These are phyloP conservation scores for Ustilago lituana DNA, from an alignment of 1,284 basidiomycete species.

Conservation along the genomic window DNA sequence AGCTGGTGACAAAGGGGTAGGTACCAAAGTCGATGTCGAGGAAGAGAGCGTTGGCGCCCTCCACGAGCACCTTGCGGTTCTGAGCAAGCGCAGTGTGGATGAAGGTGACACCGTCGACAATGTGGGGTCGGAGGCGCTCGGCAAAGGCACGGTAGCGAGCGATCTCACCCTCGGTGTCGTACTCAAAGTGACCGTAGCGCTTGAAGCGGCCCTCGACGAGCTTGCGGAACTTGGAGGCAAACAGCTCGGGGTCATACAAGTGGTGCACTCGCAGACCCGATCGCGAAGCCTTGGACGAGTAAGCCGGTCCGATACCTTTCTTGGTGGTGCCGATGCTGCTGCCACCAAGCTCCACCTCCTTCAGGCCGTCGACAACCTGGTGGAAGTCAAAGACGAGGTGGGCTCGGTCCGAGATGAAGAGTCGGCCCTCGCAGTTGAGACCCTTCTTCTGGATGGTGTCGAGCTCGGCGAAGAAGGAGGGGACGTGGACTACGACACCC, in stretches of 20 bases:
- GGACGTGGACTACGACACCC: slow-evolving; percentile 93
- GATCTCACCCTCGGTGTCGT: slow-evolving; percentile 97
- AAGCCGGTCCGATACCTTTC: slow-evolving; percentile 97
- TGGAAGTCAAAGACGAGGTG: slow-evolving; percentile 99
- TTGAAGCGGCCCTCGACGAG: slow-evolving; percentile 97
- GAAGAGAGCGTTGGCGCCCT: slow-evolving; percentile 98
- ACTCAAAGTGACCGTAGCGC: slow-evolving; percentile 97
- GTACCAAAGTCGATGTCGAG: slow-evolving; percentile 97
- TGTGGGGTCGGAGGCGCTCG: slow-evolving; percentile 84
- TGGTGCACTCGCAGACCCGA: slow-evolving; percentile 96
- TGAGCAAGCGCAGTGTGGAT: slow-evolving; percentile 79
- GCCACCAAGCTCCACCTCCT: slow-evolving; percentile 95
- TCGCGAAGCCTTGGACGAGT: slow-evolving; percentile 95
- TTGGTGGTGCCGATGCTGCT: slow-evolving; percentile 93
- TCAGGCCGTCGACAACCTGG: slow-evolving; percentile 97
- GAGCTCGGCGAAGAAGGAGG: slow-evolving; percentile 92
- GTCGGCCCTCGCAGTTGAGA: slow-evolving; percentile 82
- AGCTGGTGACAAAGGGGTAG: slow-evolving; percentile 95
- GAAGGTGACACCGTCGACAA: slow-evolving; percentile 86
- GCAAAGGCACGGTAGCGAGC: slow-evolving; percentile 87
- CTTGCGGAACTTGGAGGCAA: slow-evolving; percentile 91
- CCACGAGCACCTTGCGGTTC: slow-evolving; percentile 86
- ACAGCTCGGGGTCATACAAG: slow-evolving; percentile 86
- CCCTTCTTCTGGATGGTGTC: slow-evolving; percentile 82
- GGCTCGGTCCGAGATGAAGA: slow-evolving; percentile 94